Conservation (phyloP, 805 yeast species). For the Metschnikowia kofuensis region DNA sequence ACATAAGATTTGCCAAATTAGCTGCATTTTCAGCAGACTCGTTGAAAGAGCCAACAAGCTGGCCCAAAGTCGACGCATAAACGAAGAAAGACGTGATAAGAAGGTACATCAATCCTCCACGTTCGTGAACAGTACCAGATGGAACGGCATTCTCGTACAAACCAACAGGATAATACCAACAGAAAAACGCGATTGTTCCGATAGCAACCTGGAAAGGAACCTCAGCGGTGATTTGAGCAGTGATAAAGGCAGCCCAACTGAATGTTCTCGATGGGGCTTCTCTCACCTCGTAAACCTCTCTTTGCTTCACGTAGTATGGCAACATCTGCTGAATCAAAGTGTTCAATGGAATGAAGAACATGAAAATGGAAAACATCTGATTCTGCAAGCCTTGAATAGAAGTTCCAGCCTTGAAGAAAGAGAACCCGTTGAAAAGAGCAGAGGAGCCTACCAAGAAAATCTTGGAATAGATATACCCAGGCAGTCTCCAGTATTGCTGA, state of each 20-base stretch:
- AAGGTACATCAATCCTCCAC: slow-evolving; percentile 41
- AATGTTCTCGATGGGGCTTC: slow-evolving; percentile 44
- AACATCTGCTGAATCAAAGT: slow-evolving; percentile 41
- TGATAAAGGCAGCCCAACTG: slow-evolving; percentile 41
- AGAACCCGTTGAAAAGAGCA: slow-evolving; percentile 67
- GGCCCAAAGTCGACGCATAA: slow-evolving; percentile 23
- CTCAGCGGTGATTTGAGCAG: slow-evolving; percentile 44
- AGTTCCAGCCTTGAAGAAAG: slow-evolving; percentile 62
- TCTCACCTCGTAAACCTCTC: slow-evolving; percentile 47
- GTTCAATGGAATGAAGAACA: slow-evolving; percentile 38
- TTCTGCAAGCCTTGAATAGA: slow-evolving; percentile 64
- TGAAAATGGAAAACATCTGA: slow-evolving; percentile 53
- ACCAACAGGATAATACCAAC: slow-evolving; percentile 53
- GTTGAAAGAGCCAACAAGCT: slow-evolving; percentile 21
- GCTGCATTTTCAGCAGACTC: slow-evolving; percentile 26
- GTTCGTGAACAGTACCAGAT: slow-evolving; percentile 19
- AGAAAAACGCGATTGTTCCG: slow-evolving; percentile 64
- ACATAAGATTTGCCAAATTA: slow-evolving; percentile 23
- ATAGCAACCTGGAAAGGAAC: slow-evolving; percentile 44
- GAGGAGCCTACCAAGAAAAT: slow-evolving; percentile 51
- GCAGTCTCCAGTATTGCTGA: slow-evolving; percentile 59
- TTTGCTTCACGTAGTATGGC: slow-evolving; percentile 42
- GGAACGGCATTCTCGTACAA: slow-evolving; percentile 19
- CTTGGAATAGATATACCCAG: slow-evolving; percentile 61
- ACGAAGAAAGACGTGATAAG: slow-evolving; percentile 18